Conservation (phyloP, 179 eudicot species). For the Corrigiola litoralis region DNA sequence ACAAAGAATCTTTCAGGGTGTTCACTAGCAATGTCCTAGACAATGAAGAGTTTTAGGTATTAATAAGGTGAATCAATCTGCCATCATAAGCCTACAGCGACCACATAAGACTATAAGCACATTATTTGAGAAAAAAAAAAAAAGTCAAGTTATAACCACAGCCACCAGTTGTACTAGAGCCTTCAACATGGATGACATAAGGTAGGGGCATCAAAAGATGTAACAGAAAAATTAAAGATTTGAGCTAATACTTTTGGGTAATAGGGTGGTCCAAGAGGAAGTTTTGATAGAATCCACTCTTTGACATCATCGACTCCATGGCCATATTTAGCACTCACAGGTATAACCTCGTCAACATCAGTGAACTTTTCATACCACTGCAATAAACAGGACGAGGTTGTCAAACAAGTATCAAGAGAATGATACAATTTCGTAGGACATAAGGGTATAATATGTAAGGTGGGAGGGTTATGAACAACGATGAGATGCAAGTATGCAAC, state of each 20-base stretch:
- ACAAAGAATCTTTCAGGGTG: constrained; percentile 98
- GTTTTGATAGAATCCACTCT: constrained; percentile 93
- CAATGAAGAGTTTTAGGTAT: neutral
- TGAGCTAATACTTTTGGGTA: constrained; percentile 67
- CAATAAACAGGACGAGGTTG: constrained; percentile 15
- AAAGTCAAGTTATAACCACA: too few relatives aligned
- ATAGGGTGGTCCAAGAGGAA: constrained; percentile 82
- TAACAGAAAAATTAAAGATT: constrained; percentile 3
- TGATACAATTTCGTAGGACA: neutral
- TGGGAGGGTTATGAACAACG: neutral
- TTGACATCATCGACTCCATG: constrained; percentile 94
- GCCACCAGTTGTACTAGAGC: neutral
- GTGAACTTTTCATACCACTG: constrained; percentile 97
- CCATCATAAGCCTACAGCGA: too few relatives aligned
- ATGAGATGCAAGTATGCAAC: too few relatives aligned
- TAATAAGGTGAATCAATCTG: neutral
- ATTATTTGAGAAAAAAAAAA: neutral
- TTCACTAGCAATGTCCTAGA: constrained; percentile 89
- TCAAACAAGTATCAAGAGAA: neutral
- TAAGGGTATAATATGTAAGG: neutral
- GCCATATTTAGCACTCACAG: constrained; percentile 96
- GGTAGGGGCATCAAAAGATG: neutral
- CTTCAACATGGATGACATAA: neutral
- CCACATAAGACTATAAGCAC: too few relatives aligned
- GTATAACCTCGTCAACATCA: constrained; percentile 92